A percentile compares a stretch with the other conserved stretches of the same genome.
Conservation (phyloP, 31 red algal species). For the Porphyra umbilicalis region DNA sequence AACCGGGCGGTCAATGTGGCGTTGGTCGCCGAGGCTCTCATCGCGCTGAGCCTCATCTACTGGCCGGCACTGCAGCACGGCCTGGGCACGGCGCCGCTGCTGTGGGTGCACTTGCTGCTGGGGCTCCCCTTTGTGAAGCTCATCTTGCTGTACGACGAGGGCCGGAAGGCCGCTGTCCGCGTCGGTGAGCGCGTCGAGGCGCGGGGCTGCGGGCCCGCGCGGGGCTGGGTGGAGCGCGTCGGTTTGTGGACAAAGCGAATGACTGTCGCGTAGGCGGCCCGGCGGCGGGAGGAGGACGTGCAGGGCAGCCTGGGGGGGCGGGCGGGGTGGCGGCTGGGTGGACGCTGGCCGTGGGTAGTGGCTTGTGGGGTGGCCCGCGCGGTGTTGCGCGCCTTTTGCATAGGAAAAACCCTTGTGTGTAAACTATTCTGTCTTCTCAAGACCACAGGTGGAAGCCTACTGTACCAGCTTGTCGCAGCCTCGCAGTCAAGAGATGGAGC, state of each 20-base stretch:
- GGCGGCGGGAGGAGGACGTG: too few species aligned
- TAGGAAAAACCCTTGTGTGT: too few species aligned
- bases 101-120: constrained; percentile 63
- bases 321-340: too few species aligned
- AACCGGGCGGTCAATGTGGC: constrained; percentile 59
- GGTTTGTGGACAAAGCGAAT: neutral
- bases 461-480: too few species aligned
- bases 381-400: too few species aligned
- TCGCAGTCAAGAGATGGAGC: too few species aligned
- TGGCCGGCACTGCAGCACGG: constrained; percentile 44
- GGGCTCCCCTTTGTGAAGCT: constrained; percentile 73
- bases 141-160: constrained; percentile 57
- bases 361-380: too few species aligned
- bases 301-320: too few species aligned
- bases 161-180: constrained; percentile 54
- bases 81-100: constrained; percentile 50
- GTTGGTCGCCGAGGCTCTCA: constrained; percentile 29
- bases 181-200: constrained; percentile 33
- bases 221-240: neutral
- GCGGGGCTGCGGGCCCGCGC: neutral
- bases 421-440: too few species aligned
- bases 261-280: neutral
- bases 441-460: too few species aligned
- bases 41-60: constrained; percentile 47
- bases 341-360: too few species aligned